These are phyloP conservation scores for Metrosideros polymorpha DNA, from an alignment of 441 rosid species.

Conservation along the genomic window DNA sequence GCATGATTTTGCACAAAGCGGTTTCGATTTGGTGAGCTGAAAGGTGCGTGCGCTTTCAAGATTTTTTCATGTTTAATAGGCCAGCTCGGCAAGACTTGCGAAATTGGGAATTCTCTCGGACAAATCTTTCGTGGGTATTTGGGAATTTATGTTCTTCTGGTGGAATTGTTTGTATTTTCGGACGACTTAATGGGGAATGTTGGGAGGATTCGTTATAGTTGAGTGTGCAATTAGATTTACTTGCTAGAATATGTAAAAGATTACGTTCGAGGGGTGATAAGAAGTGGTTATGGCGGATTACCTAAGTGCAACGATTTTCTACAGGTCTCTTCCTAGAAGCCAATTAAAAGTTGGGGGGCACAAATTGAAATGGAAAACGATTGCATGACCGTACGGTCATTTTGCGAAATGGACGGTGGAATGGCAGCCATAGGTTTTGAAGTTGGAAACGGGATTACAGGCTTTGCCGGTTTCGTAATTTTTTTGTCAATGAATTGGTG, in stretches of 20 bases:
- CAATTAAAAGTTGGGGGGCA: not conserved
- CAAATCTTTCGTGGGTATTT: not conserved
- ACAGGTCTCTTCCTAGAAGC: not conserved
- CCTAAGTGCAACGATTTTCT: constrained; percentile 37
- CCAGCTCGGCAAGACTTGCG: not conserved
- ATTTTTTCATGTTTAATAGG: too few relatives aligned
- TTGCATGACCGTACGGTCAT: too few relatives aligned
- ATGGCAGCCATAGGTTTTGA: too few relatives aligned
- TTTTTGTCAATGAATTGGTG: too few relatives aligned
- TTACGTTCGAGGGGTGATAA: constrained; percentile 1
- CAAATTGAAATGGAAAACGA: not conserved
- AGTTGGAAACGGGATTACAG: too few relatives aligned
- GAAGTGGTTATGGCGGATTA: constrained; percentile 59
- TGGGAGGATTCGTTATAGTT: not conserved
- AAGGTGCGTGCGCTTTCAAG: not conserved
- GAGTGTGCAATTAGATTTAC: constrained; percentile 11
- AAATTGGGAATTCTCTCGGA: not conserved
- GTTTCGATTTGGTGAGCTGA: constrained; percentile 66
- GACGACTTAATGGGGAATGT: not conserved
- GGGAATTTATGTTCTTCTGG: not conserved
- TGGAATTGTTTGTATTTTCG: not conserved
- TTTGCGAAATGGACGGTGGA: too few relatives aligned
- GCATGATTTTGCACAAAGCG: constrained; percentile 23
- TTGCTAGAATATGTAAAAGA: not conserved
- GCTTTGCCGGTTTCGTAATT: too few relatives aligned